phyloP scores from a whole-genome alignment of 345 rosid genomes.

The Sonneratia caseolaris region DNA sequence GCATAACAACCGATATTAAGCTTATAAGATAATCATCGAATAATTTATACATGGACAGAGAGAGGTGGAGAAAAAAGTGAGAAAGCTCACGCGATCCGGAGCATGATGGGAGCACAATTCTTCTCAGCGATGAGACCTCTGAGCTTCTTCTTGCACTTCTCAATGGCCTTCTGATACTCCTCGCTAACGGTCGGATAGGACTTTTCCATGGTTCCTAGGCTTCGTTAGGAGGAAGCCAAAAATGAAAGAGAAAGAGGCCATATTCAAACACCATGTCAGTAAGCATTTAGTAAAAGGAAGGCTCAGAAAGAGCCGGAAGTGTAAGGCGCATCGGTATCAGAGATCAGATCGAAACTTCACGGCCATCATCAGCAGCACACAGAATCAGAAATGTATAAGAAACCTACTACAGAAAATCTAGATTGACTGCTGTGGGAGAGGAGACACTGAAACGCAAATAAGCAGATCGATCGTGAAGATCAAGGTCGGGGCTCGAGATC shows the following conservation, averaged over 20 bases:
- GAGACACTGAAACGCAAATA: neutral
- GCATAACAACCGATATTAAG: neutral
- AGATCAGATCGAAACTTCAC: neutral
- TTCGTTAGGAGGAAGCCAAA: neutral
- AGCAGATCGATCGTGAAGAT: neutral
- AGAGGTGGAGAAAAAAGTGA: neutral
- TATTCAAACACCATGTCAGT: neutral
- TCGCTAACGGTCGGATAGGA: conserved; percentile 69
- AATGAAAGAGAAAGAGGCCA: neutral
- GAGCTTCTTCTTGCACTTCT: conserved; percentile 76
- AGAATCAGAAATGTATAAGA: neutral
- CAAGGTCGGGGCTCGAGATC: neutral
- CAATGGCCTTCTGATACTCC: conserved; percentile 68
- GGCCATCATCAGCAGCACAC: neutral
- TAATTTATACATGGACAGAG: neutral
- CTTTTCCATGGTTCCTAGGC: conserved; percentile 47
- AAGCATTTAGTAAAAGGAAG: neutral
- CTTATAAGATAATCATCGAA: neutral
- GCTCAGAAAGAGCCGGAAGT: neutral
- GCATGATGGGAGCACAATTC: conserved; percentile 91
- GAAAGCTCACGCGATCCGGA: conserved; percentile 69
- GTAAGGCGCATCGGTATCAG: neutral
- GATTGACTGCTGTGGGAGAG: neutral
- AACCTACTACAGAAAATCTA: neutral
- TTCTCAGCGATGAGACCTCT: conserved; percentile 83